Percentiles rank a stretch among this genome's conserved stretches.
Evolutionary conservation across 495 filamentous ascomycete species (phyloP).

Genomic region (Ramalina peruviana): DNA sequence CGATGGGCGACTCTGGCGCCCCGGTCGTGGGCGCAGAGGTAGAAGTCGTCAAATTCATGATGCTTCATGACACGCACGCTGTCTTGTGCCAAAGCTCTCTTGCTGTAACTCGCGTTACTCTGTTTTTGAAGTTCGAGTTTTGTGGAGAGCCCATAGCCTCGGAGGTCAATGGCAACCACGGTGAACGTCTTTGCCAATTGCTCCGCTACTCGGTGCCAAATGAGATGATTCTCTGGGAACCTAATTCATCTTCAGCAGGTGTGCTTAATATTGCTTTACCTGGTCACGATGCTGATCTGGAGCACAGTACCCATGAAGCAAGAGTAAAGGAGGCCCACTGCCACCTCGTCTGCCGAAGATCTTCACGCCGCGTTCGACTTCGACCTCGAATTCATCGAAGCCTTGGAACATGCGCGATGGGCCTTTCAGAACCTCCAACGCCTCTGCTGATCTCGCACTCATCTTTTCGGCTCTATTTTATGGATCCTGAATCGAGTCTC

Average conservation of each 20-base stretch:
- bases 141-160: slow-evolving; percentile 27
- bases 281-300: not conserved
- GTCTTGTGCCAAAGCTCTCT: slow-evolving; percentile 24
- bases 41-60: slow-evolving; percentile 17
- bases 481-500: too few relatives aligned
- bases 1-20: slow-evolving; percentile 28
- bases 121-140: slow-evolving; percentile 15
- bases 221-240: slow-evolving; percentile 19
- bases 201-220: slow-evolving; percentile 24
- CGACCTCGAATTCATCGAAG: not conserved
- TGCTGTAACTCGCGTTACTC: slow-evolving; percentile 17
- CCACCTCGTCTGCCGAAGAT: slow-evolving; percentile 19
- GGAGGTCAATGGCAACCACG: slow-evolving; percentile 24
- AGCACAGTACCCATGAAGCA: slow-evolving; percentile 21
- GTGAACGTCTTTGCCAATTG: slow-evolving; percentile 19
- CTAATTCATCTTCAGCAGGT: not conserved
- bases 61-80: slow-evolving; percentile 20
- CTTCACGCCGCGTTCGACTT: slow-evolving; percentile 13
- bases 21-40: slow-evolving; percentile 26
- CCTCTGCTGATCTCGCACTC: too few relatives aligned
- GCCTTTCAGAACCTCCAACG: too few relatives aligned
- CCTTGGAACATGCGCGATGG: not conserved
- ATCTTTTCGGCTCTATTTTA: too few relatives aligned
- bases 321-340: slow-evolving; percentile 21
- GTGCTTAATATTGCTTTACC: too few relatives aligned